Percentiles rank a stretch among this genome's conserved stretches.
Evolutionary conservation across 2,329 filamentous ascomycete genomes (phyloP).

Genomic region (Penicillium sp.): DNA sequence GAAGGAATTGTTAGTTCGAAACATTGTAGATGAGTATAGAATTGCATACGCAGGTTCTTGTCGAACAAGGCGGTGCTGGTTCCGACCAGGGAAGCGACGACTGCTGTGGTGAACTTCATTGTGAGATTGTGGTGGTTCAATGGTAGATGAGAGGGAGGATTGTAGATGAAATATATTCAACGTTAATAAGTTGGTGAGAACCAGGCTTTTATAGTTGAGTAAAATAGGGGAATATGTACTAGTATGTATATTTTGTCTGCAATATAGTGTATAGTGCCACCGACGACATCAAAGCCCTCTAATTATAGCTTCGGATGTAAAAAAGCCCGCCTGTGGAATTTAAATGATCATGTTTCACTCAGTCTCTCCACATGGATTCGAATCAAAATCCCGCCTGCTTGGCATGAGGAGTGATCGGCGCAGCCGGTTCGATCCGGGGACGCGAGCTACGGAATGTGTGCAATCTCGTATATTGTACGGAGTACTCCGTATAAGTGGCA

Average conservation of each 20-base stretch:
- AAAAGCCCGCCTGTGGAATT: neutral
- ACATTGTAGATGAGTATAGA: neutral
- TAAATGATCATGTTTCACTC: slow-evolving; percentile 24
- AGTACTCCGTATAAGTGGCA: neutral
- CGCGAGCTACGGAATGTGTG: neutral
- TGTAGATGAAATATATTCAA: neutral
- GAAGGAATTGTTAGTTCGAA: neutral
- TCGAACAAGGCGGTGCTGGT: slow-evolving; percentile 32
- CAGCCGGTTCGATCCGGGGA: slow-evolving; percentile 2
- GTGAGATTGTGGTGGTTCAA: neutral
- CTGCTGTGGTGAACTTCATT: slow-evolving; percentile 33
- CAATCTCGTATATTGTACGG: neutral
- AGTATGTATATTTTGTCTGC: neutral
- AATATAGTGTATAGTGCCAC: neutral
- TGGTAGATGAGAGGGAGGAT: neutral
- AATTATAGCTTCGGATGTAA: slow-evolving; percentile 7
- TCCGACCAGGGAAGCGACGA: slow-evolving; percentile 28
- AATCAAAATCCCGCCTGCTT: slow-evolving; percentile 11
- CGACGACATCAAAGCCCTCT: neutral
- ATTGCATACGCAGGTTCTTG: slow-evolving; percentile 31
- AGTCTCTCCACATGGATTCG: slow-evolving; percentile 16
- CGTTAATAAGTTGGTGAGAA: neutral
- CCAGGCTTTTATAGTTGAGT: neutral
- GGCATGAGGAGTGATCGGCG: slow-evolving; percentile 12
- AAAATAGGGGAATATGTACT: neutral